Evolutionary conservation across 768 basidiomycete species (phyloP), one percentile per base, ranked within the genome.

Genomic region (Leccinum boreale): DNA sequence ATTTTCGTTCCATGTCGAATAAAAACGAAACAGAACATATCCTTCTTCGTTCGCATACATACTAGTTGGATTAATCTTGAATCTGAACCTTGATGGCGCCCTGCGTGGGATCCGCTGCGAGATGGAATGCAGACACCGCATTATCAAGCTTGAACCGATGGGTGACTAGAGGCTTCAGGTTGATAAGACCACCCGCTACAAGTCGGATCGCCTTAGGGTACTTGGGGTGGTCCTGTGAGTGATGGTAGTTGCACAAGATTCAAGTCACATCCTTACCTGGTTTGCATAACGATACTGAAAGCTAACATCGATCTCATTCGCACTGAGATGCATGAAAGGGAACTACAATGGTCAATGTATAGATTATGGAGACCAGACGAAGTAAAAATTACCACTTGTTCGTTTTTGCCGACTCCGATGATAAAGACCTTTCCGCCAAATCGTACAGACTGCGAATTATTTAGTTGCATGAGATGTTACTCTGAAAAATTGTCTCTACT

Each of bases 151-250:
- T 60, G 70, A 90, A 90, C 12, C 84, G 78, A 63, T 90, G 89
- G 28, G 89, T 89, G n/a, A 92, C 86, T 53, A 94, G 81, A 62
- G 90, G 88, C 61, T 86, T 85, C 57, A 92, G 74, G 63, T 90
- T 78, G 53, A 87, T 81, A 21, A 94, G 73, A 28, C 85, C 82
- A 21, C 86, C 84, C 42, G 87, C 85, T n/a, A 95, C 80, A 9
- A 94, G 84, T 4, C 86, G 81, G 57, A 95, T 83, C 3, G 93
- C 93, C 65, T 89, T 90, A 10, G 91, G 91, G 73, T 93, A 95
- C 78, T 87, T 73, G 39, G 24, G 42, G 5, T 33, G 5, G 44
- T 33, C 15, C 9, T 19, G 36, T 61, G 2, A 62, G 31, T 3
- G 44, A 23, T n/a, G n/a, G 15, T 31, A 39, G 24, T 35, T 35